Evolutionary conservation across 1,284 basidiomycete species (phyloP), one percentile per base, ranked within the genome.

Genomic region (Polyporus tsugae): DNA sequence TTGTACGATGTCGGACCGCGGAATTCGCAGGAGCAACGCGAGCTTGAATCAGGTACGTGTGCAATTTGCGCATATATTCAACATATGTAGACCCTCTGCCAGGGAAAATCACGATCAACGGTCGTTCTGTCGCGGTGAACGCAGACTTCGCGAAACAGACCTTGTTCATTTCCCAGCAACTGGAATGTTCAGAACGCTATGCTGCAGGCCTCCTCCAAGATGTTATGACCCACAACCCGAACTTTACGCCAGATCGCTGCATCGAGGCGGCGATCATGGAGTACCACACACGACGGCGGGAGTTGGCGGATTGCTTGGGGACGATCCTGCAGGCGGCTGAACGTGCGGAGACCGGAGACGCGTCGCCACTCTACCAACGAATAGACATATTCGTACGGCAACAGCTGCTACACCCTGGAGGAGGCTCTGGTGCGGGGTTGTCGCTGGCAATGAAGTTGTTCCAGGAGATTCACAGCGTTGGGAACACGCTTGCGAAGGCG

Each of bases 141-240:
- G 79, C 84, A 39, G 91, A 93, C 77, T 94, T 91, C 78, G 88
- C 87, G n/a, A 87, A 87, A 65, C 93, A 94, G 76, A 87, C 86
- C 67, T 78, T 91, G 68, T 93, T 93, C 78, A 85, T 95, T 63
- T 88, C 94, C 0, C 87, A 91, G 75, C 88, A 93, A 67, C 88
- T 96, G 65, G 85, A 88, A 74, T 89, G 88, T 72, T 95, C 94
- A 6, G 94, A 96, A 80, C 87, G 89, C 73, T 89, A 92, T 77
- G 80, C 90, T 62, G 91, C 94, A 1, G 83, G 83, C 17, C 83
- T 95, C n/a, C 83, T 95, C 46, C 87, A 92, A 67, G 80, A 84
- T 35, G 84, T 92, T 57, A 89, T 89, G 80, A 75, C 85, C 3
- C 81, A 85, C 69, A 89, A 90, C 74, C 90, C 91, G 1, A 93